Percentiles rank a stretch among this genome's conserved stretches.
Conservation (phyloP, 306 rosid genomes). For the Parietaria judaica region DNA sequence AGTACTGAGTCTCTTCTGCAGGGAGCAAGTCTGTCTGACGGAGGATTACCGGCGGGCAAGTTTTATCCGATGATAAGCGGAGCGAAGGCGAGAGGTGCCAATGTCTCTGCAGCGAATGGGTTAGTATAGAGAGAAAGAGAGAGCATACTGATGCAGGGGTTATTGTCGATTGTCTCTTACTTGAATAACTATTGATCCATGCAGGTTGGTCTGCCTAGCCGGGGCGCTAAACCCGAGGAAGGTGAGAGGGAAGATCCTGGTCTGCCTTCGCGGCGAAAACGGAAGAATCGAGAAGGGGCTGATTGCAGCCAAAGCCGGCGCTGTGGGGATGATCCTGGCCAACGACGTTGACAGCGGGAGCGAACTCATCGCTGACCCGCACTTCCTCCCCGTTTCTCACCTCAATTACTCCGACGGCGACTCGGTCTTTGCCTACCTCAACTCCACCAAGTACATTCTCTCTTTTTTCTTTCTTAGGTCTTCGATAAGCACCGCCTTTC, state of each 20-base stretch:
- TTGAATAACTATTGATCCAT: neutral
- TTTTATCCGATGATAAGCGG: constrained; percentile 41
- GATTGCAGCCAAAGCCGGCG: constrained; percentile 31
- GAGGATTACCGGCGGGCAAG: constrained; percentile 24
- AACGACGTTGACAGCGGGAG: constrained; percentile 3
- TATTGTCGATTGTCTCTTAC: no score
- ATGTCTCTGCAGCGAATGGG: constrained; percentile 4
- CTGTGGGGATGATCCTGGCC: constrained; percentile 50
- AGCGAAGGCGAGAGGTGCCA: constrained; percentile 21
- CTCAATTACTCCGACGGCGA: constrained; percentile 30
- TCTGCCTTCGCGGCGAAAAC: constrained; percentile 29
- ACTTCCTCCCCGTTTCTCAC: constrained; percentile 36
- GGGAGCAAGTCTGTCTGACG: constrained; percentile 55
- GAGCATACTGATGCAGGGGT: no score
- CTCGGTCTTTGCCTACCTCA: constrained; percentile 32
- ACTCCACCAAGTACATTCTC: constrained; percentile 34
- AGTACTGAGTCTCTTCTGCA: neutral
- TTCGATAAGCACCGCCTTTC: neutral
- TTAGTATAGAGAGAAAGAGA: constrained; percentile 21
- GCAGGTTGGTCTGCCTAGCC: constrained; percentile 24
- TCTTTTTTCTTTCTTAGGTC: neutral
- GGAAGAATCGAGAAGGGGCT: constrained; percentile 21
- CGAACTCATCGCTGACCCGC: constrained; percentile 26
- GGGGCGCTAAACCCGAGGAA: constrained; percentile 41
- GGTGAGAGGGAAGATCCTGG: constrained; percentile 48